Evolutionary conservation across 73 alveolate genomes (phyloP), one percentile per base, ranked within the genome.

Genomic region (Symbiodinium pilosum): DNA sequence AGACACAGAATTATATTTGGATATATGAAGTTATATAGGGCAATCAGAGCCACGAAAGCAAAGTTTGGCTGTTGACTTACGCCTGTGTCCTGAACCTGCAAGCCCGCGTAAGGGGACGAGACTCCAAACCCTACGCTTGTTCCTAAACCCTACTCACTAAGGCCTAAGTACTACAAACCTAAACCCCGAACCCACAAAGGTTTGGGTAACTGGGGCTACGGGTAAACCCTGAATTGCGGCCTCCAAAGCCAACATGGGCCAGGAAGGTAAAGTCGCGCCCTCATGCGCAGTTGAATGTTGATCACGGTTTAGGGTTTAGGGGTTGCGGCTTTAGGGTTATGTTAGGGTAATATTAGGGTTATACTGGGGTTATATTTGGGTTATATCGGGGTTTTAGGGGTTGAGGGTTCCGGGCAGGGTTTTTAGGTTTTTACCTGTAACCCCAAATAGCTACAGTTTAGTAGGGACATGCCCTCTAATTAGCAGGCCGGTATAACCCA

Each of bases 171-270:
- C n/a, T n/a, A n/a, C n/a, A n/a, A 36, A 42, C 44, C 84, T 2
- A 71, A 71, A 3, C 12, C 43, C 84, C 43, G 4, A 71, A 71
- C 20, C 43, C 84, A 42, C 5, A 71, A 8, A 28, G 21, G 43
- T 32, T 28, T 28, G 9, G 30, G 38, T 9, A n/a, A n/a, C n/a
- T n/a, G n/a, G n/a, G n/a, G n/a, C 39, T 20, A 12, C 83, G 39
- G 40, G 41, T 34, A 16, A 4, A 0, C 43, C 84, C 20, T 5
- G 44, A n/a, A n/a, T 21, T 4, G 81, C 39, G 84, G 59, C 96
- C 96, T 91, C 96, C 96, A n/a, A 91, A 91, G 73, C 96, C 96
- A 52, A 91, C 32, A 42, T 30, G 39, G 56, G 96, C 96, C 88
- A 91, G 32, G 77, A 91, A 91, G 54, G 96, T 75, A 28, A 91